Evolutionary conservation across 1,139 yeast species (phyloP).

Genomic region (Hansenula sp.): DNA sequence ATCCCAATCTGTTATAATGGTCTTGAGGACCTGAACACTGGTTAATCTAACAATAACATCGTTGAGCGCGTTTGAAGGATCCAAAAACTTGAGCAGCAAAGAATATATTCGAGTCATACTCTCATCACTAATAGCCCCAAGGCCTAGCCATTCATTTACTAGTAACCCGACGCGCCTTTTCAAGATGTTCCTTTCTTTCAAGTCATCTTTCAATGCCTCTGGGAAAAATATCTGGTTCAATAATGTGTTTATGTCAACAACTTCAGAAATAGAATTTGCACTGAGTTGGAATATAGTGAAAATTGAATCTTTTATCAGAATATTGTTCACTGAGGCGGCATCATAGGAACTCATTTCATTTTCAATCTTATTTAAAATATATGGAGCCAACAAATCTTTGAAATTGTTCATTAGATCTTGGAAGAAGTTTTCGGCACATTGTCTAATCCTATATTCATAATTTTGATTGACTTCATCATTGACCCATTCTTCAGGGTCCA

Average conservation of each 20-base stretch:
- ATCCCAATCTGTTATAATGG: conserved; percentile 82
- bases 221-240: conserved; percentile 63
- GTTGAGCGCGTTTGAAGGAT: conserved; percentile 39
- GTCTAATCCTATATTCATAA: conserved; percentile 82
- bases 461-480: conserved; percentile 73
- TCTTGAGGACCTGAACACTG: conserved; percentile 66
- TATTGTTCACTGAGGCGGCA: conserved; percentile 40
- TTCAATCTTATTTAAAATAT: conserved; percentile 62
- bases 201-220: conserved; percentile 46
- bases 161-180: conserved; percentile 75
- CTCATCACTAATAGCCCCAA: conserved; percentile 52
- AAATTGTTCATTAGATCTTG: conserved; percentile 69
- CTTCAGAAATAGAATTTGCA: conserved; percentile 59
- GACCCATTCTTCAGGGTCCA: conserved; percentile 92
- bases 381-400: conserved; percentile 56
- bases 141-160: conserved; percentile 75
- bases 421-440: conserved; percentile 84
- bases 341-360: conserved; percentile 37
- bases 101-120: conserved; percentile 60
- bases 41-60: conserved; percentile 78
- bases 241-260: conserved; percentile 60
- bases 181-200: conserved; percentile 54
- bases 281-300: conserved; percentile 81
- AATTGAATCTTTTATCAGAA: conserved; percentile 73
- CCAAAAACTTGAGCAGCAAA: conserved; percentile 40